phyloP scores from a whole-genome alignment of 2,329 filamentous ascomycete genomes.

The Fusarium kyushuense region DNA sequence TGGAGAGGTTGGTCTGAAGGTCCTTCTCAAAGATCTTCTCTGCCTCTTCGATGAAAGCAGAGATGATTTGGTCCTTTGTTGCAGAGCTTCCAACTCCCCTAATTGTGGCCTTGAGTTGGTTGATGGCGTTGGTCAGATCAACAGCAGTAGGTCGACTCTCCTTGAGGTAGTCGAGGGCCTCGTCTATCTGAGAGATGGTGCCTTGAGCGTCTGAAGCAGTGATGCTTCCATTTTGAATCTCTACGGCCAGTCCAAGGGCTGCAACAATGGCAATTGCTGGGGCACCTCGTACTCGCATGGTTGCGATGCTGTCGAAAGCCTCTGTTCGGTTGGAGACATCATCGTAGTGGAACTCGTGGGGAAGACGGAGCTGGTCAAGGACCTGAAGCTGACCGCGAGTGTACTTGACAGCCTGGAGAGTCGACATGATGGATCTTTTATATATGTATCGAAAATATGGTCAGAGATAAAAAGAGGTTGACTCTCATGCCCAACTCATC shows the following conservation, averaged over 20 bases:
- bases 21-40: slow-evolving; percentile 91
- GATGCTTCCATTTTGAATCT: slow-evolving; percentile 70
- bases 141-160: slow-evolving; percentile 94
- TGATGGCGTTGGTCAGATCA: slow-evolving; percentile 90
- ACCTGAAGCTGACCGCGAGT: slow-evolving; percentile 78
- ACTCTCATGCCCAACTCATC: slow-evolving; percentile 17
- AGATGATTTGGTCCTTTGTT: slow-evolving; percentile 66
- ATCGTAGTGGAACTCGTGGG: slow-evolving; percentile 84
- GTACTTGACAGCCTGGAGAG: slow-evolving; percentile 83
- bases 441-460: background rate
- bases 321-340: slow-evolving; percentile 76
- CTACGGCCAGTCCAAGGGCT: slow-evolving; percentile 86
- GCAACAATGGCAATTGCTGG: slow-evolving; percentile 99
- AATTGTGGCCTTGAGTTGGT: slow-evolving; percentile 77
- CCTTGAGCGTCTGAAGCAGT: slow-evolving; percentile 63
- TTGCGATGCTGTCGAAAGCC: slow-evolving; percentile 84
- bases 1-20: slow-evolving; percentile 85
- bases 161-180: slow-evolving; percentile 86
- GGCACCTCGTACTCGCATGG: slow-evolving; percentile 82
- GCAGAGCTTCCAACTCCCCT: slow-evolving; percentile 59
- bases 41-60: slow-evolving; percentile 81
- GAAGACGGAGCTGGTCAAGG: slow-evolving; percentile 84
- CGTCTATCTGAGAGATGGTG: slow-evolving; percentile 77
- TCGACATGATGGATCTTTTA: slow-evolving; percentile 57
- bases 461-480: background rate